Percentiles rank a stretch among this genome's conserved stretches.
These are phyloP conservation scores for Gomphus sp. DNA, from an alignment of 1,284 basidiomycete species.

Conservation along the genomic window DNA sequence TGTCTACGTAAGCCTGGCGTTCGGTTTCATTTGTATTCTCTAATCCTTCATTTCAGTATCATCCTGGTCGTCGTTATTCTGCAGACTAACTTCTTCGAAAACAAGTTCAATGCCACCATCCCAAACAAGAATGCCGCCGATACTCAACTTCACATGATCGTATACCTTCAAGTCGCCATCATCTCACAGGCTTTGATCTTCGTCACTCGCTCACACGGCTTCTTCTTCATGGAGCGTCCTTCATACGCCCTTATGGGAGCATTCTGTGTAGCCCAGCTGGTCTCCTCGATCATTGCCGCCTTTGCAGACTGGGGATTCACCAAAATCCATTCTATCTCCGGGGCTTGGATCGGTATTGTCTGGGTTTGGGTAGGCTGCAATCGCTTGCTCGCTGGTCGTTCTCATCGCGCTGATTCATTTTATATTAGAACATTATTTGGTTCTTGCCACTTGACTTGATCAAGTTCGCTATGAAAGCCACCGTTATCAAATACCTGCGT, in stretches of 20 bases:
- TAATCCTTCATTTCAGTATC: constrained; percentile 40
- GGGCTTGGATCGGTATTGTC: constrained; percentile 94
- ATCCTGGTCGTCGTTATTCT: constrained; percentile 79
- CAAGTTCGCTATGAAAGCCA: constrained; percentile 94
- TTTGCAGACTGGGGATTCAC: constrained; percentile 93
- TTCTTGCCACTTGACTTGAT: constrained; percentile 91
- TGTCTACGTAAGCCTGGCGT: constrained; percentile 65
- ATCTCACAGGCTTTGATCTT: constrained; percentile 98
- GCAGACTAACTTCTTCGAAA: constrained; percentile 85
- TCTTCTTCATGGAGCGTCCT: constrained; percentile 98
- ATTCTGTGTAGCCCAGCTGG: constrained; percentile 88
- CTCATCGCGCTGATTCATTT: not conserved
- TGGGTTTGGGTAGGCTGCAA: constrained; percentile 84
- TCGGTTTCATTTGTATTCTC: constrained; percentile 1
- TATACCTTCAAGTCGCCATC: constrained; percentile 92
- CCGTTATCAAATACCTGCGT: constrained; percentile 79
- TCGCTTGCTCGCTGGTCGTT: not conserved
- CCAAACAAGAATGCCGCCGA: constrained; percentile 51
- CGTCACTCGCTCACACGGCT: constrained; percentile 91
- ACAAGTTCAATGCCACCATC: constrained; percentile 73
- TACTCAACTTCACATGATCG: constrained; percentile 66
- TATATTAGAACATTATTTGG: constrained; percentile 78
- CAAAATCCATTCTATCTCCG: constrained; percentile 64
- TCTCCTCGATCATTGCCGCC: constrained; percentile 92
- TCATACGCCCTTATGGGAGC: constrained; percentile 83